These are phyloP conservation scores for Colletotrichum echinochloae DNA, from an alignment of 2,329 filamentous ascomycete species.

Conservation along the genomic window DNA sequence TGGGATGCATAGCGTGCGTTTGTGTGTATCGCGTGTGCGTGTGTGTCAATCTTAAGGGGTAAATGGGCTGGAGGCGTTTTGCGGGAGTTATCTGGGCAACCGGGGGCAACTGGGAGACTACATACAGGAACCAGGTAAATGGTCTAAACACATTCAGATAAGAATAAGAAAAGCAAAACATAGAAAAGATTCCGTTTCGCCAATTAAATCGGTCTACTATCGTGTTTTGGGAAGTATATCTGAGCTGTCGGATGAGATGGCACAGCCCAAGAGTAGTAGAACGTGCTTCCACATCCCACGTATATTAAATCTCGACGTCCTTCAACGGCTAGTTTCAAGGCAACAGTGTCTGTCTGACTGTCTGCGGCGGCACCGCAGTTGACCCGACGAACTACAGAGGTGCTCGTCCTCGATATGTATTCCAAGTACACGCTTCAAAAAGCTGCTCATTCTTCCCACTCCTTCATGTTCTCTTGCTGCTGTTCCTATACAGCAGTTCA, in stretches of 20 bases:
- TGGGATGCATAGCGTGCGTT: conserved; percentile 37
- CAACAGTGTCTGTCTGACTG: too few species aligned
- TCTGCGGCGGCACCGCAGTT: too few species aligned
- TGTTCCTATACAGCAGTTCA: not conserved
- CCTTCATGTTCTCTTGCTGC: not conserved
- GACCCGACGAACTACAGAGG: not conserved
- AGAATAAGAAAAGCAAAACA: not conserved
- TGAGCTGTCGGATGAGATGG: too few species aligned
- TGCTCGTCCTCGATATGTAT: not conserved
- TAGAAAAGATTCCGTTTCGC: not conserved
- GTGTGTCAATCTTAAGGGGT: not conserved
- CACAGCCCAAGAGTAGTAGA: too few species aligned
- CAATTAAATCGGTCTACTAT: not conserved
- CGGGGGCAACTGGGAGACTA: not conserved
- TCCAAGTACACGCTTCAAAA: not conserved
- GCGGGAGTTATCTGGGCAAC: not conserved
- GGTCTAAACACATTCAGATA: not conserved
- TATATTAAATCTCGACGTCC: too few species aligned
- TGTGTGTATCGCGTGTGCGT: not conserved
- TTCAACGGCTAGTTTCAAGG: too few species aligned
- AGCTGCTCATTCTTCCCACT: not conserved
- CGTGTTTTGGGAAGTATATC: too few species aligned
- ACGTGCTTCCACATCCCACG: too few species aligned
- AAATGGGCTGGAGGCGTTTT: not conserved
- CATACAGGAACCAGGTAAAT: too few species aligned